These are phyloP conservation scores for Chalciporus piperatoides DNA, from an alignment of 1,284 basidiomycete genomes.

Conservation along the genomic window DNA sequence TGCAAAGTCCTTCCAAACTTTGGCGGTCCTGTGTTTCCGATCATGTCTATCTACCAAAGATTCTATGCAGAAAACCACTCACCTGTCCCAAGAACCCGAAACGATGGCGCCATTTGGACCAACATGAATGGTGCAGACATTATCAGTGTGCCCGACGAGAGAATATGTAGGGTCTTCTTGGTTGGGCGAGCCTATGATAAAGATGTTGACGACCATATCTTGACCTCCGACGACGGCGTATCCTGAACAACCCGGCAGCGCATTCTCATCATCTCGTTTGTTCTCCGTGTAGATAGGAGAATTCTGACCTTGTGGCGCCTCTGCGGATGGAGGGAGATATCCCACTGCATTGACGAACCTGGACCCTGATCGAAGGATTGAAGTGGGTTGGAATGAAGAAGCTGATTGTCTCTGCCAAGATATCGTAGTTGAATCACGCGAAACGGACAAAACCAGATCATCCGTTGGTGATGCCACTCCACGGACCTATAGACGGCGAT, in stretches of 20 bases:
- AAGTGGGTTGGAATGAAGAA: constrained; percentile 49
- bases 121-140: constrained; percentile 85
- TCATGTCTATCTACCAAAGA: background rate
- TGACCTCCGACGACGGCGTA: constrained; percentile 83
- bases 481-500: constrained; percentile 57
- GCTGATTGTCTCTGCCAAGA: constrained; percentile 67
- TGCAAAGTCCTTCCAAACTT: constrained; percentile 87
- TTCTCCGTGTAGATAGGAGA: constrained; percentile 10
- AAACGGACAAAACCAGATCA: constrained; percentile 79
- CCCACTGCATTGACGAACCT: constrained; percentile 82
- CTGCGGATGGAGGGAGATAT: constrained; percentile 64
- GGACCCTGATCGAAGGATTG: constrained; percentile 63
- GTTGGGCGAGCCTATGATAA: constrained; percentile 51
- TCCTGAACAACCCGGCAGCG: constrained; percentile 44
- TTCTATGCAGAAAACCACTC: constrained; percentile 30
- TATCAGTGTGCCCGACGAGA: constrained; percentile 87
- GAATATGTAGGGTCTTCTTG: constrained; percentile 72
- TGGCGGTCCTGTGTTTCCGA: constrained; percentile 67
- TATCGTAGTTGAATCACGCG: constrained; percentile 87
- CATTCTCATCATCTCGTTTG: constrained; percentile 1
- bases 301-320: constrained; percentile 62
- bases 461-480: constrained; percentile 66
- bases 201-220: constrained; percentile 82
- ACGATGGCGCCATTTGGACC: constrained; percentile 71
- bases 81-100: constrained; percentile 98